Evolutionary conservation across 2,329 filamentous ascomycete genomes (phyloP), one percentile per base, ranked within the genome.

Genomic region (Neopestalotiopsis sp.): DNA sequence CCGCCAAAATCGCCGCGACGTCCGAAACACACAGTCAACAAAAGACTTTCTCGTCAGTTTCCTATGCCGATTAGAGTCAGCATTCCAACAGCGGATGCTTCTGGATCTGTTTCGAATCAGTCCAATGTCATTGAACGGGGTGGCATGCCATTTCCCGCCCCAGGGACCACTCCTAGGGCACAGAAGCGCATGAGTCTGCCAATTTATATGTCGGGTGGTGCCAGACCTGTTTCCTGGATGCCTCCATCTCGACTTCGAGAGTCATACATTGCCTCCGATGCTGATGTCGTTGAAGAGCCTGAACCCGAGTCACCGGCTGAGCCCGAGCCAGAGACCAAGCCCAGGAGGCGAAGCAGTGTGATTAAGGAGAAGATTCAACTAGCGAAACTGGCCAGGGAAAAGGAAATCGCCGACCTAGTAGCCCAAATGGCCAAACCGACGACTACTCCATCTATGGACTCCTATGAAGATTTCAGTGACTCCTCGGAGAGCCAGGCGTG

Each of bases 1-100:
- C 72, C 72, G n/a, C 24, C 32, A 30, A 56, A 49, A 24, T 69
- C 67, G 4, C 65, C 69, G 14, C 38, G 70, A 14, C 70, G 72
- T 24, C 69, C 71, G 9, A 74, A 70, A n/a, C 66, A 74, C 14
- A 74, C 71, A 38, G 40, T 69, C 74, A 38, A 38, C 42, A 71
- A 69, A 61, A 59, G 69, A 1, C 71, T 74, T 28, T 57, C 69
- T 13, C 74, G 73, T 12, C 73, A 72, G 20, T 73, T 71, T 59
- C 67, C 73, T 9, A 57, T 69, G 52, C 70, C 74, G 24, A 69
- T 75, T 14, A 74, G 73, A 30, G 74, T 77, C 1, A 69, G 73
- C 28, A 71, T 73, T 38, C 76, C 74, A 13, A 24, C 63, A 42
- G 72, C 73, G 9, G 63, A 67, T 1, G 75, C 74, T 1, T 73